A percentile compares a stretch with the other conserved stretches of the same genome.
phyloP scores from a whole-genome alignment of 306 rosid species.

The Pyrus pyrifolia region DNA sequence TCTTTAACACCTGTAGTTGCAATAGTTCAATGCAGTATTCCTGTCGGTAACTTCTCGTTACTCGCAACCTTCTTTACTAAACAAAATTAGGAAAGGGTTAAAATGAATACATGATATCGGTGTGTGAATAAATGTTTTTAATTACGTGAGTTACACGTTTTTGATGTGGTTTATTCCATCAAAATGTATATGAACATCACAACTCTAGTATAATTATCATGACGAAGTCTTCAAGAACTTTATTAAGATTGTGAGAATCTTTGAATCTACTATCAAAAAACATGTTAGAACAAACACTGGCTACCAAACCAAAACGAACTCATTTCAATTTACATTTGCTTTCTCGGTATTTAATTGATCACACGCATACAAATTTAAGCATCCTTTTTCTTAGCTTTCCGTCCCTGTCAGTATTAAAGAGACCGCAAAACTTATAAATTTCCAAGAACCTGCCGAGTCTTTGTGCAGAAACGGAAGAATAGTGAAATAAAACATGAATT shows the following conservation, averaged over 20 bases:
- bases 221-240: neutral
- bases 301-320: neutral
- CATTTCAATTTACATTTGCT: neutral
- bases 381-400: neutral
- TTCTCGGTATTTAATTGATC: neutral
- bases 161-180: neutral
- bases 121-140: too few relatives aligned
- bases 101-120: too few relatives aligned
- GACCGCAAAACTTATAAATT: neutral
- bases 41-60: neutral
- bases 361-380: neutral
- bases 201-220: neutral
- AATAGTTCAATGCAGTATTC: neutral
- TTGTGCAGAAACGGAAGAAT: slow-evolving; percentile 11
- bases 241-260: neutral
- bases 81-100: too few relatives aligned
- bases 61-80: neutral
- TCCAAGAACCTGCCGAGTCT: slow-evolving; percentile 27
- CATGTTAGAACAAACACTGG: neutral
- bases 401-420: neutral
- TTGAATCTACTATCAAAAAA: neutral
- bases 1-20: neutral
- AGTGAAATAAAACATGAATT: neutral
- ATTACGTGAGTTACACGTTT: neutral
- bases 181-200: neutral